Base-by-base conservation (phyloP, 139 green algal species). In the Gonium pectorale region DNA sequence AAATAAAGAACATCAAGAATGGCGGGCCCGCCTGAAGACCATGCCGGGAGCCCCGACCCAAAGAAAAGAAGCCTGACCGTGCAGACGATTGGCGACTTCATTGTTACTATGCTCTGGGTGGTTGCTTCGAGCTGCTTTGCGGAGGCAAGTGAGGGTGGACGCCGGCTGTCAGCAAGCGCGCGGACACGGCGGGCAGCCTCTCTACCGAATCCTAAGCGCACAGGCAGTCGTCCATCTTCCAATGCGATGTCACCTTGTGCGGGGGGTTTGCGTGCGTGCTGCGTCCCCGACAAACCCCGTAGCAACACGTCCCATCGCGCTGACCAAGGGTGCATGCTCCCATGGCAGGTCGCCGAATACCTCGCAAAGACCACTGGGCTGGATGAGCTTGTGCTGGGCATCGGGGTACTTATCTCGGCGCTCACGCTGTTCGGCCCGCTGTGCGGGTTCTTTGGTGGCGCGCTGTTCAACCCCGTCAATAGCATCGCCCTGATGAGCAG, bases 391-490 rank as follows among this genome's bases (percentile, higher is more conserved):
- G 44, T 67, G 29, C 49, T 89, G 29, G 63, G 59, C 26, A 82
- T 89, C 8, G 64, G 46, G 8, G 40, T 91, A n/a, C 62, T 71
- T 0, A 37, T 82, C 6, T 33, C 59, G 2, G 38, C 83, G 1
- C 66, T 91, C 5, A 43, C 86, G 15, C 27, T 74, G 8, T 83
- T 91, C n/a, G 88, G 88, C 0, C 88, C 88, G 1, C 17, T 91
- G 27, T 91, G 88, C 64, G 67, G 63, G 60, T 27, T 66, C 3
- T 63, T 85, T 37, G 88, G 88, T 19, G 88, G 88, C 6, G 85
- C 88, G 3, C 38, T 90, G 19, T 91, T 91, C 80, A 91, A 91
- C 69, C 88, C 88, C 0, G 49, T 88, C 21, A 85, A 90, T 75
- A 88, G 80, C 33, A 54, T 86, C 22, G 88, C 88, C 21, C 82